Base-by-base conservation (phyloP, 148 eudicot genomes). In the Polygonum aviculare region DNA sequence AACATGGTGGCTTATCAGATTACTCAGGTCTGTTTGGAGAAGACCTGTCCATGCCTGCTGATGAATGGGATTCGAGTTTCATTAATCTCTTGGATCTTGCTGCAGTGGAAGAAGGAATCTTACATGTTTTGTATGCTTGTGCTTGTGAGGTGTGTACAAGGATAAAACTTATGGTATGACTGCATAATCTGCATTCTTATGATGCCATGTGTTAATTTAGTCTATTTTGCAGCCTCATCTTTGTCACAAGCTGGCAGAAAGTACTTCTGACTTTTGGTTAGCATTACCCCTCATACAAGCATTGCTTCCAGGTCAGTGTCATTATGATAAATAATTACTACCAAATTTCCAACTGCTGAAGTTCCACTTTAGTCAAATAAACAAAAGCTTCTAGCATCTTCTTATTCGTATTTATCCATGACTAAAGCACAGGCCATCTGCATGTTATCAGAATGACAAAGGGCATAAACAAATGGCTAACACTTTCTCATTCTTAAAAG, bases 281-380 rank as follows among this genome's bases (percentile, higher is more conserved):
- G 86, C 89, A 50, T 80, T 91, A 77, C 97, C 97, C 62, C 87
- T 91, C 77, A 80, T 89, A 82, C 97, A 91, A 84, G 93, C 97
- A 60, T 84, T 91, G 71, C 81, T 90, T 78, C 93, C 97, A 91
- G 97, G 97, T 87, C 49, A 72, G 70, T 77, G 77, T 26, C 76
- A 47, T 81, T 78, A 79, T 74, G 49, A 39, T 19, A 71, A 41
- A 51, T 19, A 51, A 14, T 12, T 51, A 51, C 55, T 54, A 19
- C 60, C n/a, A 54, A 54, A 54, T 22, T 54, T 54, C 4, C 5
- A 15, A 54, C 60, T 49, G 52, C 16, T 12, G 52, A 49, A 49
- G 52, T 49, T 49, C 16, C 16, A 9, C 52, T 12, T 9, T 49
- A 49, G 12, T 16, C 52, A 49, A 15, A 49, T 49, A 49, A 49